phyloP scores from a whole-genome alignment of 306 rosid genomes.

The Pyrus bretschneideri region DNA sequence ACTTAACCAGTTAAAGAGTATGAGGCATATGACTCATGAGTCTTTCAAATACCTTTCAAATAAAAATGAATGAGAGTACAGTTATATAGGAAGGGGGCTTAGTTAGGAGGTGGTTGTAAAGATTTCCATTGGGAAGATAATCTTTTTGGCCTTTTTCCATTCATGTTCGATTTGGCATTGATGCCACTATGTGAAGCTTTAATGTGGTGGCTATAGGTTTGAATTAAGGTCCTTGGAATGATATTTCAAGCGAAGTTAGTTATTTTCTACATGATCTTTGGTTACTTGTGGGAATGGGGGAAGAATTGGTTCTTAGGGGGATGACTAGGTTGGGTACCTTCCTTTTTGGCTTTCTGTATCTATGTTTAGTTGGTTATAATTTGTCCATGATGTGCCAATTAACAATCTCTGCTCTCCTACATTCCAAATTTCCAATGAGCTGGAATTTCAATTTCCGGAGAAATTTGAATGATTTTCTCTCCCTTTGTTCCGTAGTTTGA shows the following conservation, averaged over 20 bases:
- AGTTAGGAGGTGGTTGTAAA: neutral
- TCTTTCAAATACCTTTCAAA: neutral
- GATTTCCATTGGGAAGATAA: neutral
- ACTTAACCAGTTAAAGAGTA: neutral
- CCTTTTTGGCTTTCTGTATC: neutral
- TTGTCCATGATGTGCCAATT: neutral
- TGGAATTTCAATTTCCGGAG: neutral
- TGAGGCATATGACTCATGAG: neutral
- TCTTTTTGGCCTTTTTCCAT: neutral
- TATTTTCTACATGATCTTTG: neutral
- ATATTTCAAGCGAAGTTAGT: neutral
- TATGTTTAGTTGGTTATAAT: neutral
- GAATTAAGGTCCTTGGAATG: neutral
- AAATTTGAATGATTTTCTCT: neutral
- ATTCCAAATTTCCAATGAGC: neutral
- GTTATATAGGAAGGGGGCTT: neutral
- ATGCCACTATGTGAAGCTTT: neutral
- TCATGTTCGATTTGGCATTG: neutral
- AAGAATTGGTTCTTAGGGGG: neutral
- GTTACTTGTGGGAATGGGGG: neutral
- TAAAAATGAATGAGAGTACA: neutral
- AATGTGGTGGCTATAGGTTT: neutral
- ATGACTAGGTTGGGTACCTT: neutral
- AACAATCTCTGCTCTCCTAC: neutral
- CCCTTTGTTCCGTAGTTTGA: too few species aligned